A percentile compares a stretch with the other conserved stretches of the same genome.
Evolutionary conservation across 2,329 filamentous ascomycete genomes (phyloP).

Genomic region (Colletotrichum sp.): DNA sequence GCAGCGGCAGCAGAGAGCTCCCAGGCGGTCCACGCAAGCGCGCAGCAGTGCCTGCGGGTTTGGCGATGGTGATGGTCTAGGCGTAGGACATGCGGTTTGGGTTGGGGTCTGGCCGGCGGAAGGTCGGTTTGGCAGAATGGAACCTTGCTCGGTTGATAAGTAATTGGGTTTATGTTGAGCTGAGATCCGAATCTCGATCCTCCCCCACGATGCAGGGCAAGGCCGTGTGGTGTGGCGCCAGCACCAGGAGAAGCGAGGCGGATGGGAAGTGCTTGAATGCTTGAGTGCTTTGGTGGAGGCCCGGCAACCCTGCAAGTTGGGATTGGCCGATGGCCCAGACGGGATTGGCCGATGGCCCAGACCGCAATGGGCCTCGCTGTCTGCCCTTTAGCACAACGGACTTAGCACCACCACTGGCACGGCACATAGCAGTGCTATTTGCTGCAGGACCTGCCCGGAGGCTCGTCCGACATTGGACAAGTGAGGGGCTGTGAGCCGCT

Average conservation of each 20-base stretch:
- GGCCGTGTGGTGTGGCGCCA: neutral
- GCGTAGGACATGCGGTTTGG: neutral
- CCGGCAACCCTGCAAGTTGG: neutral
- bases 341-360: neutral
- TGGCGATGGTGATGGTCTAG: neutral
- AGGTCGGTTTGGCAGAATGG: neutral
- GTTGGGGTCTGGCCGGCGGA: neutral
- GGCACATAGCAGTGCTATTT: neutral
- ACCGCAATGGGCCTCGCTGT: neutral
- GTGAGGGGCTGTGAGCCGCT: neutral
- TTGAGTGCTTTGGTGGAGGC: neutral
- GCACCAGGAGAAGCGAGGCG: neutral
- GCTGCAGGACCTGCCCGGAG: neutral
- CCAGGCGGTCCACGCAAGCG: conserved; percentile 3
- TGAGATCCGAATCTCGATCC: conserved; percentile 11
- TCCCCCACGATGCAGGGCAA: conserved; percentile 10
- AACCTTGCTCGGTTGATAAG: neutral
- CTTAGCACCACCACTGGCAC: neutral
- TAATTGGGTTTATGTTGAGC: neutral
- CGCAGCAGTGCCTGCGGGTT: neutral
- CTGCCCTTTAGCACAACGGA: neutral
- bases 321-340: neutral
- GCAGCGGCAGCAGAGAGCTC: neutral
- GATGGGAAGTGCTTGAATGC: neutral
- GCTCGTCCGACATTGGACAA: neutral